A percentile compares a stretch with the other conserved stretches of the same genome.
Evolutionary conservation across 139 green algal genomes (phyloP).

Genomic region (Closterium sp.): DNA sequence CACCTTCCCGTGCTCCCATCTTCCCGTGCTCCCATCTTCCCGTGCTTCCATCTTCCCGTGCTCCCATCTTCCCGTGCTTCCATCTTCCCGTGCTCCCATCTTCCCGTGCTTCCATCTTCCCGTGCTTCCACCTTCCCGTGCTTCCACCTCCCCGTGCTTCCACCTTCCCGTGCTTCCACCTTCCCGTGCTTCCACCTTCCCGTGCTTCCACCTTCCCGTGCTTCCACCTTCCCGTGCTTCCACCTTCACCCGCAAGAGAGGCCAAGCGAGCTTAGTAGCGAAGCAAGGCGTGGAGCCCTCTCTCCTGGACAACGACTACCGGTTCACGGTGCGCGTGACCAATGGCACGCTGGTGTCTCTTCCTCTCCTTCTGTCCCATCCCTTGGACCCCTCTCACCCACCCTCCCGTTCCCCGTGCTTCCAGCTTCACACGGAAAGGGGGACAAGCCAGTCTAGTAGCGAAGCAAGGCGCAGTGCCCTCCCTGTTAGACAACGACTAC

Average conservation of each 20-base stretch:
- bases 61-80: too few relatives aligned
- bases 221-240: not conserved
- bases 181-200: not conserved
- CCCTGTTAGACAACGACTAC: not conserved
- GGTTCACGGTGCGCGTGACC: slow-evolving; percentile 23
- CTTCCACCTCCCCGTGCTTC: not conserved
- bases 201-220: not conserved
- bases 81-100: too few relatives aligned
- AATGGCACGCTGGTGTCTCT: not conserved
- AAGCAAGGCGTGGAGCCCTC: slow-evolving; percentile 16
- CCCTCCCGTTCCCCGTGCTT: too few relatives aligned
- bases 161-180: not conserved
- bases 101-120: too few relatives aligned
- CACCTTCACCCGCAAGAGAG: not conserved
- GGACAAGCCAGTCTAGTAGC: not conserved
- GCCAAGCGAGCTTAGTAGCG: slow-evolving; percentile 8
- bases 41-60: too few relatives aligned
- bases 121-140: too few relatives aligned
- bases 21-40: too few relatives aligned
- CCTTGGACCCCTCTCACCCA: not conserved
- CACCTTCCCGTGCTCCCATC: too few relatives aligned
- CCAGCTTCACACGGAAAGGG: not conserved
- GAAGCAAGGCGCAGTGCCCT: not conserved
- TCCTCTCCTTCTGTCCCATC: not conserved
- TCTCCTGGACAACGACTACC: slow-evolving; percentile 51